Conservation (phyloP, 2,329 filamentous ascomycete species). For the Eurotiales sp. region DNA sequence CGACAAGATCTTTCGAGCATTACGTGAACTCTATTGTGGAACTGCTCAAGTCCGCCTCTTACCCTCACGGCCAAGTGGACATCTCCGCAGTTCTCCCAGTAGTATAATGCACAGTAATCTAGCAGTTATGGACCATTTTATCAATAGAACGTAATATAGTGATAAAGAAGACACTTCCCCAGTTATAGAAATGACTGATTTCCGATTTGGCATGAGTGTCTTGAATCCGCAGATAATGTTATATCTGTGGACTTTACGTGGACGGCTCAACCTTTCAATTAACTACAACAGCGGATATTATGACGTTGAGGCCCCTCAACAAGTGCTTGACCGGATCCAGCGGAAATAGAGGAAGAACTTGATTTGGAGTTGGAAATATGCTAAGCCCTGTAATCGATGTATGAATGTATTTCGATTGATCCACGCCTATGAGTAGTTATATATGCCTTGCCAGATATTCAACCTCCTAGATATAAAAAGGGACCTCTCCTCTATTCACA, state of each 20-base stretch:
- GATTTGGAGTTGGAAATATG: background rate
- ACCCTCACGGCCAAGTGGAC: background rate
- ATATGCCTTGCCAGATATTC: too few species aligned
- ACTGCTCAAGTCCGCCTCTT: slow-evolving; percentile 10
- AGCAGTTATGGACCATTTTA: slow-evolving; percentile 14
- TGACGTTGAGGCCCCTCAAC: background rate
- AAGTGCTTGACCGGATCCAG: background rate
- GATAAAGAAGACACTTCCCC: background rate
- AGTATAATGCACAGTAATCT: slow-evolving; percentile 16
- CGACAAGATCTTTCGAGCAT: slow-evolving; percentile 5
- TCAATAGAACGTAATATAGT: slow-evolving; percentile 1
- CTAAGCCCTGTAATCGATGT: too few species aligned
- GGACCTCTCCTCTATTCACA: too few species aligned
- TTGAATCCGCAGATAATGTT: slow-evolving; percentile 18
- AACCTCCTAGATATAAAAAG: too few species aligned
- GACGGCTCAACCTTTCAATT: slow-evolving; percentile 15
- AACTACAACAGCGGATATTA: slow-evolving; percentile 19
- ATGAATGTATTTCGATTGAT: too few species aligned
- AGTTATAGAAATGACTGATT: slow-evolving; percentile 9
- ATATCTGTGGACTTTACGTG: slow-evolving; percentile 18
- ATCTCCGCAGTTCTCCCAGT: slow-evolving; percentile 8
- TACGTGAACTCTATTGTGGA: slow-evolving; percentile 12
- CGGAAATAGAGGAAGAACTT: slow-evolving; percentile 3
- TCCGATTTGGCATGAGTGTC: slow-evolving; percentile 17
- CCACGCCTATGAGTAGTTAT: too few species aligned